Percentiles rank a stretch among this genome's conserved stretches.
These are phyloP conservation scores for Phyllosticta paracitricarpa DNA, from an alignment of 2,329 filamentous ascomycete species.

Conservation along the genomic window DNA sequence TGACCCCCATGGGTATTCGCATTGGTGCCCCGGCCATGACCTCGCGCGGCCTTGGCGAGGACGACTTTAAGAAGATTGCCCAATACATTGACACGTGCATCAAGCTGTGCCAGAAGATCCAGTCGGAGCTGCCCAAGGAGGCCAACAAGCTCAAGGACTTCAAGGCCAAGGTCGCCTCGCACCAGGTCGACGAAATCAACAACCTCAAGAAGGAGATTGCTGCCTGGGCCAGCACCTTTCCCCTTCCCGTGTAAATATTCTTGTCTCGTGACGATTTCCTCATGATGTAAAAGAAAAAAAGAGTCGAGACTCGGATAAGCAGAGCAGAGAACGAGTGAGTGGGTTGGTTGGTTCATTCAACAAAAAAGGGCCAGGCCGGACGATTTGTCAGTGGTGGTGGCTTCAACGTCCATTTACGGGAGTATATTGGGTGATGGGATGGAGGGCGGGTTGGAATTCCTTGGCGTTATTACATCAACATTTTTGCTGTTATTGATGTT, in stretches of 20 bases:
- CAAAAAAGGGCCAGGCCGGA: not conserved
- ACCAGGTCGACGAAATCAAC: conserved; percentile 72
- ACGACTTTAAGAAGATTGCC: conserved; percentile 74
- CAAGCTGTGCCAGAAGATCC: conserved; percentile 82
- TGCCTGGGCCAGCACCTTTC: conserved; percentile 79
- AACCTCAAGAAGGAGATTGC: conserved; percentile 82
- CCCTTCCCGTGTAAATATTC: conserved; percentile 60
- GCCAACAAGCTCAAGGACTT: conserved; percentile 99
- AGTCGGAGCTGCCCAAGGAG: conserved; percentile 79
- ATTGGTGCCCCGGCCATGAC: conserved; percentile 98
- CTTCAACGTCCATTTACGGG: conserved; percentile 10
- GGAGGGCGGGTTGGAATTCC: not conserved
- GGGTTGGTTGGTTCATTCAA: not conserved
- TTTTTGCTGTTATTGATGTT: no score
- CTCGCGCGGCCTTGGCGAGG: conserved; percentile 79
- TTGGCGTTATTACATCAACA: not conserved
- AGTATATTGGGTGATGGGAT: not conserved
- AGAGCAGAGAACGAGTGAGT: not conserved
- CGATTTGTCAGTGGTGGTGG: not conserved
- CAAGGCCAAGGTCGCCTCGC: conserved; percentile 78
- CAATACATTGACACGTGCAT: conserved; percentile 81
- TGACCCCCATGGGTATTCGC: conserved; percentile 85
- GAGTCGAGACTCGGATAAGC: not conserved
- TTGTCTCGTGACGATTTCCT: no score
- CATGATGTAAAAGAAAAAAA: not conserved